These are phyloP conservation scores for Penstemon newberryi DNA, from an alignment of 257 asterid species.

Conservation along the genomic window DNA sequence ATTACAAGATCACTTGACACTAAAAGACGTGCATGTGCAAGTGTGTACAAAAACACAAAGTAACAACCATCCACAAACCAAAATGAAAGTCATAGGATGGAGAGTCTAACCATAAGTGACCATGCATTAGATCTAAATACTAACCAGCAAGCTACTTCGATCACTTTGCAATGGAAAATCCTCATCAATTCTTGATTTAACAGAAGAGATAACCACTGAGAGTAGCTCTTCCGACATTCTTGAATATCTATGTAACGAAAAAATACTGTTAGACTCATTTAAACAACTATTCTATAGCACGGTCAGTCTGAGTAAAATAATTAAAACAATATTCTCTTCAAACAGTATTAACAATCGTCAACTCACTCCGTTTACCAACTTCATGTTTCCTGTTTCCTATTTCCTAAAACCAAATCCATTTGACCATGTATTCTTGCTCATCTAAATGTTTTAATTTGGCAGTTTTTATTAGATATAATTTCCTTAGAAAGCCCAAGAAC, in stretches of 20 bases:
- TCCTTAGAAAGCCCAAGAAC: slow-evolving; percentile 13
- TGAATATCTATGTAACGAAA: slow-evolving; percentile 57
- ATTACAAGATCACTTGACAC: background rate
- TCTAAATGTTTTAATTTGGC: no score
- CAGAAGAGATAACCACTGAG: slow-evolving; percentile 59
- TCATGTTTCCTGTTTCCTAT: slow-evolving; percentile 2
- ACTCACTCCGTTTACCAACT: background rate
- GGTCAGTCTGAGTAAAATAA: background rate
- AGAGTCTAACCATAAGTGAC: slow-evolving; percentile 4
- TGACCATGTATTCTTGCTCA: no score
- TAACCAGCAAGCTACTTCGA: slow-evolving; percentile 67
- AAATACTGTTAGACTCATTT: slow-evolving; percentile 26
- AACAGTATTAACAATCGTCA: background rate
- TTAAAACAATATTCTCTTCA: background rate
- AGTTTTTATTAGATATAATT: background rate
- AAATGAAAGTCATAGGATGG: slow-evolving; percentile 14
- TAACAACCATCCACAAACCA: slow-evolving; percentile 23
- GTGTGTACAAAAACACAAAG: slow-evolving; percentile 11
- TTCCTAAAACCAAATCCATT: background rate
- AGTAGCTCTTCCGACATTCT: slow-evolving; percentile 87
- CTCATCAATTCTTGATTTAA: slow-evolving; percentile 63
- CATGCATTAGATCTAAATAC: slow-evolving; percentile 36
- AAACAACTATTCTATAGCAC: slow-evolving; percentile 16
- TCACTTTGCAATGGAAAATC: slow-evolving; percentile 66
- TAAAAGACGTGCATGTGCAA: background rate